Evolutionary conservation across 805 yeast genomes (phyloP).

Genomic region (Cyberlindnera saturnus): DNA sequence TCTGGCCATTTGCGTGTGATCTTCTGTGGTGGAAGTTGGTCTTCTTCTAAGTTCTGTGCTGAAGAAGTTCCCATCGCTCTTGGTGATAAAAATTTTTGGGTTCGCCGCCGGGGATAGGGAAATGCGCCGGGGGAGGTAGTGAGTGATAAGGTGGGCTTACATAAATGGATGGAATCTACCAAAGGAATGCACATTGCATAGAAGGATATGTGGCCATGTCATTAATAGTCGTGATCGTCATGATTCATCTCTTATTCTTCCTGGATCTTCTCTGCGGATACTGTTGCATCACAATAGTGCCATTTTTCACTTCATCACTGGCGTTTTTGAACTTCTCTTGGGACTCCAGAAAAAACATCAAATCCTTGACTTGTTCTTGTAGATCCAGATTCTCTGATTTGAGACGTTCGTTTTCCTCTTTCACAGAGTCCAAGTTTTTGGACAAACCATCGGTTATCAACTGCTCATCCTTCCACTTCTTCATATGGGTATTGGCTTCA

Average conservation of each 20-base stretch:
- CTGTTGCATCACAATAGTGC: constrained; percentile 45
- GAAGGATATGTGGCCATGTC: background rate
- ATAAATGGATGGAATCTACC: background rate
- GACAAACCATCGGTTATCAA: constrained; percentile 36
- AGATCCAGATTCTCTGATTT: constrained; percentile 40
- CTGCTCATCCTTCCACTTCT: constrained; percentile 42
- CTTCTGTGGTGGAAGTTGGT: no score
- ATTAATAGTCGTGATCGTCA: background rate
- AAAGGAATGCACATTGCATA: background rate
- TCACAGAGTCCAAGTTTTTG: constrained; percentile 32
- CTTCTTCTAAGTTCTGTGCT: no score
- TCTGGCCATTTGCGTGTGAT: constrained; percentile 13
- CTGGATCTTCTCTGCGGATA: background rate
- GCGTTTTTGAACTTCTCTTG: constrained; percentile 69
- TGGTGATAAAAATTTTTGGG: background rate
- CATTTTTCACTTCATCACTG: constrained; percentile 66
- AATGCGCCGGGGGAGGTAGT: background rate
- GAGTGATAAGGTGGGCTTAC: background rate
- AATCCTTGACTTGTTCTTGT: constrained; percentile 60
- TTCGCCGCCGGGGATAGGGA: background rate
- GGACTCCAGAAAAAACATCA: constrained; percentile 75
- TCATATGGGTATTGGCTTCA: constrained; percentile 20
- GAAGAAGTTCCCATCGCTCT: no score
- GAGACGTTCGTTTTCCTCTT: constrained; percentile 27
- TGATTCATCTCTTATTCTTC: background rate